Evolutionary conservation across 495 filamentous ascomycete genomes (phyloP).

Genomic region (Immersiella caudata): DNA sequence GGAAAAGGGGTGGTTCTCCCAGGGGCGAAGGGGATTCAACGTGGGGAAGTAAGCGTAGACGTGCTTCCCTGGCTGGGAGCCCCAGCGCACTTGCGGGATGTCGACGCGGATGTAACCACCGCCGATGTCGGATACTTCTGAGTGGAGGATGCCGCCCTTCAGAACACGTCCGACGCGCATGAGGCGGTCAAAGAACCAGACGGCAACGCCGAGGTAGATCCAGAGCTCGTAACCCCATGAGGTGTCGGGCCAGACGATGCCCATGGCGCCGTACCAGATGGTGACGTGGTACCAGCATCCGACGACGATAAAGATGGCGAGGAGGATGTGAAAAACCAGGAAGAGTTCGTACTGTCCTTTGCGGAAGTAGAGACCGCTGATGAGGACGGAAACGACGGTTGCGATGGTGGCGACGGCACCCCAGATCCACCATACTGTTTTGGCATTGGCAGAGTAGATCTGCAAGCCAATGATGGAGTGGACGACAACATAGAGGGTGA

Average conservation of each 20-base stretch:
- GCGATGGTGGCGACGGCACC: conserved; percentile 43
- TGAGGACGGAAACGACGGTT: conserved; percentile 23
- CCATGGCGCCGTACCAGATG: conserved; percentile 21
- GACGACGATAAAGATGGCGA: conserved; percentile 42
- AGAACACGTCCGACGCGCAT: conserved; percentile 35
- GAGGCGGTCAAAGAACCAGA: conserved; percentile 52
- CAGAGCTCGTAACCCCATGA: conserved; percentile 47
- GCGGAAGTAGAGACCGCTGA: conserved; percentile 35
- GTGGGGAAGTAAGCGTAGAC: conserved; percentile 52
- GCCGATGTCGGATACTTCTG: conserved; percentile 40
- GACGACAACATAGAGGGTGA: conserved; percentile 23
- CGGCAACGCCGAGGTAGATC: conserved; percentile 45
- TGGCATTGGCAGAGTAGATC: conserved; percentile 22
- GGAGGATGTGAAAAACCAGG: conserved; percentile 42
- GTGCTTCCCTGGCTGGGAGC: conserved; percentile 29
- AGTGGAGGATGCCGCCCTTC: conserved; percentile 32
- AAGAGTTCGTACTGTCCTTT: conserved; percentile 46
- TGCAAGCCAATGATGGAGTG: conserved; percentile 37
- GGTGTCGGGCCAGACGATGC: neutral
- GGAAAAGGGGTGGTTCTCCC: conserved; percentile 58
- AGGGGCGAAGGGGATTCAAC: conserved; percentile 38
- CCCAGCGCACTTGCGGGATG: conserved; percentile 39
- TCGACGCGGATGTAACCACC: conserved; percentile 40
- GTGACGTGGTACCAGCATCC: conserved; percentile 49
- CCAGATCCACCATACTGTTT: conserved; percentile 44